phyloP scores from a whole-genome alignment of 176 grass and related monocot species.

The Sorghum bicolor region Sorghum_bicolor_NCBIv3 NC_012871.2:62207001-62207500 shows the following conservation, averaged over 20 bases:
- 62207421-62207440: neutral
- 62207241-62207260: conserved; percentile 81
- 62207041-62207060: neutral
- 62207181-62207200: conserved; percentile 15
- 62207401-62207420: conserved; percentile 68
- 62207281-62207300: conserved; percentile 89
- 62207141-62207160: conserved; percentile 99
- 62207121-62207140: conserved; percentile 94
- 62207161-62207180: conserved; percentile 58
- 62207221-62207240: conserved; percentile 7
- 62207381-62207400: conserved; percentile 96
- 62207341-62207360: conserved; percentile 90
- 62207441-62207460: neutral
- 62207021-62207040: neutral
- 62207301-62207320: conserved; percentile 96
- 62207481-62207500: conserved; percentile 90
- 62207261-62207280: conserved; percentile 98
- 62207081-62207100: conserved; percentile 89
- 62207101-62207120: conserved; percentile 84
- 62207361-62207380: conserved; percentile 91
- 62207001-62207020: neutral
- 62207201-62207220: neutral
- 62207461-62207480: conserved; percentile 14
- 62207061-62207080: conserved; percentile 22
- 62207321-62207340: conserved; percentile 87